Base-by-base conservation (phyloP, 1,139 yeast genomes). In the Taiozyma onychis region DNA sequence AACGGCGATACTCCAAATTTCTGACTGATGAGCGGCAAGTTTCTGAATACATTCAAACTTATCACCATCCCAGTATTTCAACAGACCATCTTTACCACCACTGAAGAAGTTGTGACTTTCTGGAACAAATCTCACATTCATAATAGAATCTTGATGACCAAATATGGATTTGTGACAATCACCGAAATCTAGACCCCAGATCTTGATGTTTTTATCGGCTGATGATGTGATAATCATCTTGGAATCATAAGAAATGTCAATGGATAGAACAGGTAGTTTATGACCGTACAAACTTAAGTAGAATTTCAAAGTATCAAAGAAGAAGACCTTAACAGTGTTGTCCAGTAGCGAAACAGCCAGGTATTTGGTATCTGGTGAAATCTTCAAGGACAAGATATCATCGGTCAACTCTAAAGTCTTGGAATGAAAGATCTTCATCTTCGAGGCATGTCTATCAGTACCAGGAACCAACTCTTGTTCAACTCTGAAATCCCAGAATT, bases 141-240 rank as follows among this genome's bases (percentile, higher is more conserved):
- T 88, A 53, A 93, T 87, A 6, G 96, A 85, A 66, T 93, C 99
- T 64, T 90, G 96, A 65, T 93, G 99, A 1, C 96, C 99, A 67
- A 95, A 93, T 35, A 93, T 81, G 4, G 98, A 91, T 66, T 85
- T 86, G 69, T 93, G 99, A 73, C 99, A 93, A 69, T 93, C 99
- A 68, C 99, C 99, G 67, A 93, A 93, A 67, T 93, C 99, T 54
- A 95, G 73, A 46, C 99, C 99, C 99, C 99, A 93, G 52, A 93
- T 86, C 68, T 95, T 90, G 64, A 93, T 88, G 68, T 93, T 93
- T 68, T 93, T 93, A 70, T 93, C 99, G 0, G 99, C 99, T 1
- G 97, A 89, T 7, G 97, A 88, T 0, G 98, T 88, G 49, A 91
- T 83, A 50, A 93, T 77, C 59, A 93, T 69, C 66, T 93, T 93